Percentiles rank a stretch among this genome's conserved stretches.
Evolutionary conservation across 331 rosid genomes (phyloP).

Genomic region (Ulmus americana): DNA sequence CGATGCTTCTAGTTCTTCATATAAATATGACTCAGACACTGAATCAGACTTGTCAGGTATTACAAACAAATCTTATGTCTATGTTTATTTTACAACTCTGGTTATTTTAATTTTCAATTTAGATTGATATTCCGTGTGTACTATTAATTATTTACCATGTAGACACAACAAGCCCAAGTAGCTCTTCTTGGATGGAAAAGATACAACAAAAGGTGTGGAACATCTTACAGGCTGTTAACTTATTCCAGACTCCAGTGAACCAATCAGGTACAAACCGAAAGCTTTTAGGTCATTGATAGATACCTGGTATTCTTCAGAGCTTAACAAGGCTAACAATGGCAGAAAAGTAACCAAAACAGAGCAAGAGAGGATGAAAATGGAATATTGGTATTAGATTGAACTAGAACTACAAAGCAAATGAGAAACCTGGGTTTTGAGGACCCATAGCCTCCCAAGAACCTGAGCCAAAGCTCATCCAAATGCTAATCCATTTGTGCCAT

Average conservation of each 20-base stretch:
- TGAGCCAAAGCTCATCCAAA: too few relatives aligned
- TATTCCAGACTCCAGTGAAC: slow-evolving; percentile 86
- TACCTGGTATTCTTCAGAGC: too few relatives aligned
- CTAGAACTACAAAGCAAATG: too few relatives aligned
- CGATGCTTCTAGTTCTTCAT: slow-evolving; percentile 51
- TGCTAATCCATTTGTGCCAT: too few relatives aligned
- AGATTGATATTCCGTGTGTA: slow-evolving; percentile 1
- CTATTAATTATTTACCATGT: slow-evolving; percentile 23
- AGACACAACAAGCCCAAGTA: slow-evolving; percentile 45
- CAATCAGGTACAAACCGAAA: slow-evolving; percentile 55
- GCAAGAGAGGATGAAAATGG: too few relatives aligned
- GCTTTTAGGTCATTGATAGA: not conserved
- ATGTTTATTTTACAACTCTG: slow-evolving; percentile 19
- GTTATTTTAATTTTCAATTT: slow-evolving; percentile 4
- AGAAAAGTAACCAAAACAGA: too few relatives aligned
- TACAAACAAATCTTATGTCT: slow-evolving; percentile 19
- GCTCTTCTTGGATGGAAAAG: slow-evolving; percentile 79
- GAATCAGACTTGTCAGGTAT: slow-evolving; percentile 71
- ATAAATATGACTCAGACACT: slow-evolving; percentile 50
- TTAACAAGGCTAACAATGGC: too few relatives aligned
- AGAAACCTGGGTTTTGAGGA: too few relatives aligned
- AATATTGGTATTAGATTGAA: too few relatives aligned
- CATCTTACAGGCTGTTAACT: slow-evolving; percentile 59
- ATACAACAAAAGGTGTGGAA: slow-evolving; percentile 61
- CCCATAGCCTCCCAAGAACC: too few relatives aligned